phyloP scores from a whole-genome alignment of 371 early-diverging fungal genomes.

The Apophysomyces sp. region DNA sequence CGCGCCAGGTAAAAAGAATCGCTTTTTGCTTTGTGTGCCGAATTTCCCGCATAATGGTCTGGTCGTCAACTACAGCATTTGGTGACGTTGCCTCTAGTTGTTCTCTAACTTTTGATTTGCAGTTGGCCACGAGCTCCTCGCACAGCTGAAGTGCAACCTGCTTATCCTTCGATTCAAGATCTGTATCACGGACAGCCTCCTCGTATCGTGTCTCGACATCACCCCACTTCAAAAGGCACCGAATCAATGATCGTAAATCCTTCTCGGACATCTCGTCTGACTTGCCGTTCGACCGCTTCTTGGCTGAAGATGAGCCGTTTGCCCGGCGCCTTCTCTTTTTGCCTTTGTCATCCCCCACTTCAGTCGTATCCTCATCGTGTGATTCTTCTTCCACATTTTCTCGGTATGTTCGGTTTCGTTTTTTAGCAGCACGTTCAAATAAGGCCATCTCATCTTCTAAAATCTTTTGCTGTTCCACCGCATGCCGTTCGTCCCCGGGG shows the following conservation, averaged over 20 bases:
- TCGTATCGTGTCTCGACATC: slow-evolving; percentile 74
- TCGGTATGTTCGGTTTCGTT: slow-evolving; percentile 32
- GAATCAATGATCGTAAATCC: slow-evolving; percentile 79
- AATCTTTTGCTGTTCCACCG: slow-evolving; percentile 64
- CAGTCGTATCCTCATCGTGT: slow-evolving; percentile 25
- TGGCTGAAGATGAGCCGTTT: background rate
- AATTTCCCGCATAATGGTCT: slow-evolving; percentile 46
- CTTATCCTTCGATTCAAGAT: slow-evolving; percentile 70
- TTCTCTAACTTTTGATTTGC: slow-evolving; percentile 67
- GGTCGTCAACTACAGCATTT: slow-evolving; percentile 39
- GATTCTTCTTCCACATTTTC: slow-evolving; percentile 28
- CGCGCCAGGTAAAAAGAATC: slow-evolving; percentile 75
- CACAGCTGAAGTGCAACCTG: slow-evolving; percentile 57
- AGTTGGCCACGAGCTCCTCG: slow-evolving; percentile 67
- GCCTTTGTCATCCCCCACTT: slow-evolving; percentile 5
- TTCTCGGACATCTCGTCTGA: slow-evolving; percentile 64
- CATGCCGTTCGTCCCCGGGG: slow-evolving; percentile 79
- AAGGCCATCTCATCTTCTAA: slow-evolving; percentile 46
- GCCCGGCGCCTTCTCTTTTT: slow-evolving; percentile 8
- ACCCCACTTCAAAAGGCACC: slow-evolving; percentile 82
- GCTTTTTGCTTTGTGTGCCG: slow-evolving; percentile 74
- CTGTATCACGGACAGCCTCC: slow-evolving; percentile 77
- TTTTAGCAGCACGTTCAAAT: slow-evolving; percentile 54
- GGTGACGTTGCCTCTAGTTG: slow-evolving; percentile 31
- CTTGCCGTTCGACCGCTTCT: slow-evolving; percentile 19